Evolutionary conservation across 2,329 filamentous ascomycete species (phyloP).

Genomic region (Aspergillus pseudoterreus): DNA sequence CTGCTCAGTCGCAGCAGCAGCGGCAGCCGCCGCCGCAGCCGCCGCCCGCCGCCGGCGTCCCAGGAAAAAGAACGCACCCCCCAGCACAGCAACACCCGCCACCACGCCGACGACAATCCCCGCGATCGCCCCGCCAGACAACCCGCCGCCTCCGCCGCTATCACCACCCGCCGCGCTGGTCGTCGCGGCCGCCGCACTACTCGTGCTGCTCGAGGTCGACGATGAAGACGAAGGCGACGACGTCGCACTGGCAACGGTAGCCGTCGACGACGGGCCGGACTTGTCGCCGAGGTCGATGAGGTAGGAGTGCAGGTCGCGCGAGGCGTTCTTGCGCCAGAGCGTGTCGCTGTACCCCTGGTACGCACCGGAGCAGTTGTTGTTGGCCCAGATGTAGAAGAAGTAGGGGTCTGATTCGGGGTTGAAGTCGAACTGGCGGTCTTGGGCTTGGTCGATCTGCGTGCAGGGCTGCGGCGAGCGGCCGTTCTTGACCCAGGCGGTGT

Average conservation of each 20-base stretch:
- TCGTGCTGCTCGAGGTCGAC: neutral
- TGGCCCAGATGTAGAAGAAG: constrained; percentile 9
- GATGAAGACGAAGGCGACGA: neutral
- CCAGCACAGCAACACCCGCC: constrained; percentile 3
- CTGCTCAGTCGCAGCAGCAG: neutral
- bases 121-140: constrained; percentile 5
- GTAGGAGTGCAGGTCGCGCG: constrained; percentile 6
- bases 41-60: constrained; percentile 2
- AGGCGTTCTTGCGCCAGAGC: constrained; percentile 6
- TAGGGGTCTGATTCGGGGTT: neutral
- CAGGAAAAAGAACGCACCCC: constrained; percentile 9
- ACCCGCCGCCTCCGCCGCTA: neutral
- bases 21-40: neutral
- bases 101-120: constrained; percentile 10
- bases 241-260: neutral
- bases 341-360: constrained; percentile 5
- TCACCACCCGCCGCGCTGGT: too few species aligned
- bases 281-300: constrained; percentile 6
- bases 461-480: neutral
- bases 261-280: neutral
- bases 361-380: constrained; percentile 5
- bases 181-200: neutral
- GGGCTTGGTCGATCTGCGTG: constrained; percentile 8
- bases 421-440: constrained; percentile 7
- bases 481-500: neutral